phyloP scores from a whole-genome alignment of 1,284 basidiomycete species.

The Mycosarcoma maydis region DNA sequence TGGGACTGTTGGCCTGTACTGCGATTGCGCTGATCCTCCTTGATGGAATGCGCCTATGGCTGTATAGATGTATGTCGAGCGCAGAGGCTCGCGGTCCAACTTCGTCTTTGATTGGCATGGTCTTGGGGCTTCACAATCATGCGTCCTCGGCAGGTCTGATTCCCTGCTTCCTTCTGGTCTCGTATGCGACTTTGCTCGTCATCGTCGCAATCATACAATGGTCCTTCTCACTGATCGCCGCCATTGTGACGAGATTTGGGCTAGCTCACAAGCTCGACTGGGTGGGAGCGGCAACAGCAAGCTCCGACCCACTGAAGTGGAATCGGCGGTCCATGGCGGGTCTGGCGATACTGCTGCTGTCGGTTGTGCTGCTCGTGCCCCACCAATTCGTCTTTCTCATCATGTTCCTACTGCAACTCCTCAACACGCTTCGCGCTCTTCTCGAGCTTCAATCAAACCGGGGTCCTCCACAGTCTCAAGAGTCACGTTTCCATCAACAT shows the following conservation, averaged over 20 bases:
- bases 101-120: slow-evolving; percentile 37
- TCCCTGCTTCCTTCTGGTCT: slow-evolving; percentile 28
- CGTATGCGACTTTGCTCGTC: slow-evolving; percentile 27
- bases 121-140: slow-evolving; percentile 28
- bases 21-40: slow-evolving; percentile 6
- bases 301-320: slow-evolving; percentile 28
- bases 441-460: slow-evolving; percentile 15
- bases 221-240: slow-evolving; percentile 24
- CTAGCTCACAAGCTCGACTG: slow-evolving; percentile 16
- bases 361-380: slow-evolving; percentile 80
- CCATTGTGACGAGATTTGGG: slow-evolving; percentile 5
- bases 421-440: slow-evolving; percentile 61
- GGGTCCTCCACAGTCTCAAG: slow-evolving; percentile 29
- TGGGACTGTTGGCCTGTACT: slow-evolving; percentile 19
- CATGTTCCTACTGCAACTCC: slow-evolving; percentile 79
- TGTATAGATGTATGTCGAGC: slow-evolving; percentile 13
- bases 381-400: slow-evolving; percentile 90
- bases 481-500: slow-evolving; percentile 70
- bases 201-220: slow-evolving; percentile 24
- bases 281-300: slow-evolving; percentile 16
- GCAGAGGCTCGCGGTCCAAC: slow-evolving; percentile 14
- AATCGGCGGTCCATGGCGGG: slow-evolving; percentile 70
- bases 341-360: slow-evolving; percentile 73
- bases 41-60: slow-evolving; percentile 19
- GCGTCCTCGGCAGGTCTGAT: slow-evolving; percentile 21